phyloP scores from a whole-genome alignment of 106 monocot genomes.

The Narthecium ossifragum region DNA sequence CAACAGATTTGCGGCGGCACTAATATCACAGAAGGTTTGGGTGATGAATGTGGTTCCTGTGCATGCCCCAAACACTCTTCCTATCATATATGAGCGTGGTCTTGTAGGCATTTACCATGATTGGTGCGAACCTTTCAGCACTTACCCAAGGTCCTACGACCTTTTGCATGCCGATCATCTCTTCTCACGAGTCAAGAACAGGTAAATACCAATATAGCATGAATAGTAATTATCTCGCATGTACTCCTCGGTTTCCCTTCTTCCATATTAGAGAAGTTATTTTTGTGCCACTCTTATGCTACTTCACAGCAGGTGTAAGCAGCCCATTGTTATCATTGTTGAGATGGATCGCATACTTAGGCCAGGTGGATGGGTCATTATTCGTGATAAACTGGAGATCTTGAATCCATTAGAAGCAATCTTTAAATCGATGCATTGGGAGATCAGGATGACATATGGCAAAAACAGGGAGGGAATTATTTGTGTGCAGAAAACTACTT shows the following conservation, averaged over 20 bases:
- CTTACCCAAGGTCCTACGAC: conserved; percentile 89
- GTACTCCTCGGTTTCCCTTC: too few species aligned
- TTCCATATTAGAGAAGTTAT: too few species aligned
- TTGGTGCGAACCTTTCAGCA: conserved; percentile 97
- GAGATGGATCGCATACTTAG: conserved; percentile 95
- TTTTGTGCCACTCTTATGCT: too few species aligned
- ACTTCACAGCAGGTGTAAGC: conserved; percentile 53
- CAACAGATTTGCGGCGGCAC: conserved; percentile 81
- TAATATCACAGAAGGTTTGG: conserved; percentile 76
- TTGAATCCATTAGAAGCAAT: conserved; percentile 64
- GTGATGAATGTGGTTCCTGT: conserved; percentile 96
- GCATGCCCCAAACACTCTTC: conserved; percentile 81
- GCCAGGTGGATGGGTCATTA: conserved; percentile 89
- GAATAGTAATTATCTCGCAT: too few species aligned
- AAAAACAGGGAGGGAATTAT: conserved; percentile 78
- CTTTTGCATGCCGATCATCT: conserved; percentile 96
- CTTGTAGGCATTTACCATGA: conserved; percentile 91
- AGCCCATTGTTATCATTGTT: conserved; percentile 72
- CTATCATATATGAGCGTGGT: conserved; percentile 89
- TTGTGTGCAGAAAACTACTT: conserved; percentile 68
- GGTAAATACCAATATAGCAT: too few species aligned
- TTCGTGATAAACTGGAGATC: conserved; percentile 81
- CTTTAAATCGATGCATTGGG: conserved; percentile 71
- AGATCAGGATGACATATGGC: conserved; percentile 72
- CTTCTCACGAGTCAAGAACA: conserved; percentile 79